Base-by-base conservation (phyloP, 495 filamentous ascomycete species). In the Penicillium fimorum region DNA sequence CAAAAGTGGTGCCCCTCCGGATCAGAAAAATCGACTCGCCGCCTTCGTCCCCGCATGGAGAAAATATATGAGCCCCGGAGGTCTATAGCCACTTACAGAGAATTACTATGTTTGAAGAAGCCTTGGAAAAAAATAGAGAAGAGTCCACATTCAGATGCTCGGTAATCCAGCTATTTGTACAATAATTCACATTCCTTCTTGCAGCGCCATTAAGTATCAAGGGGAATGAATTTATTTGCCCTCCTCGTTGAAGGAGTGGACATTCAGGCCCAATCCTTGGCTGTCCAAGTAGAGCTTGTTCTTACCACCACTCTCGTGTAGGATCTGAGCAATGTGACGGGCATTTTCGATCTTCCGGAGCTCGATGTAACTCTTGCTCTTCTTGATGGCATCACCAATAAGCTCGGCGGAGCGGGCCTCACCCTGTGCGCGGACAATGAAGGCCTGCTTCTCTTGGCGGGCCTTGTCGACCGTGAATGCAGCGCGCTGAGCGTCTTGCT, bases 381-480 rank as follows among this genome's bases (percentile, higher is more conserved):
- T 97, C 87, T 98, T 97, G 84, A 98, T 96, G 33, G 94, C 94
- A 41, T 98, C 94, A 72, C 94, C 94, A 64, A 98, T 96, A 46
- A 98, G 88, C 74, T 98, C 91, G 32, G 94, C 94, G 45, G 94
- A 97, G 62, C 94, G 90, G 41, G 94, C 94, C 77, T 98, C 94
- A 92, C 94, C 94, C 83, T 97, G 95, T 13, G 94, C 94, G 73
- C 91, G 89, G 64, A 98, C 94, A 63, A 98, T 92, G 79, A 90
- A 96, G 56, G 94, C 94, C 78, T 97, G 95, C 81, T 98, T 98
- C 82, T 98, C 94, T 73, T 98, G 94, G 58, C 94, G 89, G 35
- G 94, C 94, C 78, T 97, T 97, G 83, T 98, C 94, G 61, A 98
- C 94, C 38, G 97, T 80, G 81, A 98, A 98, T 41, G 94, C 94